Evolutionary conservation across 2,329 filamentous ascomycete species (phyloP), one percentile per base, ranked within the genome.

Genomic region (Xylariaceae sp.): DNA sequence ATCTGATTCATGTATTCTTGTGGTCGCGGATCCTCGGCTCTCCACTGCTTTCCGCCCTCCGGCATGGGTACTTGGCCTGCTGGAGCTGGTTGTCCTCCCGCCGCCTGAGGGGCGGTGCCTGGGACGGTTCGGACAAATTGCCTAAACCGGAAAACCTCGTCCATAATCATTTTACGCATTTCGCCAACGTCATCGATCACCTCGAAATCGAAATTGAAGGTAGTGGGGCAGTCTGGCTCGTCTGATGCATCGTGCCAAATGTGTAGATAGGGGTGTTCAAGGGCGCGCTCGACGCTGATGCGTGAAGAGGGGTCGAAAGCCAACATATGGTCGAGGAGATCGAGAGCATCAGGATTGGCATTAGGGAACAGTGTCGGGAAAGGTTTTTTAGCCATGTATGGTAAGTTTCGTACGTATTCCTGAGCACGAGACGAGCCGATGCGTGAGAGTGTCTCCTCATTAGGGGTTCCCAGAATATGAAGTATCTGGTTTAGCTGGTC

Each of bases 401-500:
- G 92, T 50, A 97, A 81, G 79, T 97, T 97, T 67, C 94, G 90
- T 55, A 99, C 94, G 75, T 99, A 99, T 75, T 99, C 94, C 75
- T 97, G 94, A 13, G 94, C 94, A 61, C 94, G 89, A 9, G 92
- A 92, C 4, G 92, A 97, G 49, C 94, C 94, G 69, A 99, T 99
- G 61, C 94, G 90, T 21, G 85, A 87, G 16, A 99, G 82, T 0
- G 94, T 99, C 72, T 96, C 91, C 74, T 97, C 93, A 70, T 93
- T 96, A 33, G 94, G 94, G 1, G 93, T 99, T 60, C 94, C 94
- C 48, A 99, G 88, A 72, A 96, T 97, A 79, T 97, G 92, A 50
- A 99, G 83, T 69, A 99, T 99, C 77, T 99, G 94, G 81, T 99
- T 99, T 62, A 99, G 85, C 79, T 99, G 94, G 76, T 99, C 94